Conservation (phyloP, 148 eudicot species). For the Chenopodium album region DNA sequence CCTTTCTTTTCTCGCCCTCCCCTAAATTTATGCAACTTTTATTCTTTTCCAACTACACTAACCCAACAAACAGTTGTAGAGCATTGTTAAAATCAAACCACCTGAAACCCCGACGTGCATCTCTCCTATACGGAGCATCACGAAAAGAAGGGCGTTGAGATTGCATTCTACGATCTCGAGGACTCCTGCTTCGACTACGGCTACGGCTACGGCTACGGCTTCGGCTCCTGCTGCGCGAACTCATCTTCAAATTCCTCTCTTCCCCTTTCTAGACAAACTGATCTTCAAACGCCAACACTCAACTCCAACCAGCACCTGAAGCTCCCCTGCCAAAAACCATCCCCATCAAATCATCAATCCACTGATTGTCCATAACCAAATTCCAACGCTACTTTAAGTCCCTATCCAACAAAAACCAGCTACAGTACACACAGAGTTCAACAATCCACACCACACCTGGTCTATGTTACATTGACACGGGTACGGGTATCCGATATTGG, state of each 20-base stretch:
- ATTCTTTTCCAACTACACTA: slow-evolving; percentile 14
- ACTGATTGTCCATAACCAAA: slow-evolving; percentile 35
- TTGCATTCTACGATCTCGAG: slow-evolving; percentile 77
- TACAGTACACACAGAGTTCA: slow-evolving; percentile 28
- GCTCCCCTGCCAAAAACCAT: slow-evolving; percentile 49
- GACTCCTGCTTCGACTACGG: slow-evolving; percentile 88
- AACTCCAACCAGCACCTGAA: slow-evolving; percentile 51
- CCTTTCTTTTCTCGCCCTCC: not conserved
- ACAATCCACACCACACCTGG: slow-evolving; percentile 42
- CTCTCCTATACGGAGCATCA: slow-evolving; percentile 95
- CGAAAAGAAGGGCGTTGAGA: slow-evolving; percentile 74
- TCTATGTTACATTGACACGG: too few species aligned
- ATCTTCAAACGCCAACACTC: slow-evolving; percentile 44
- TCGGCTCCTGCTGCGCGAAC: slow-evolving; percentile 54
- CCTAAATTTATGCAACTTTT: not conserved
- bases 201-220: slow-evolving; percentile 43
- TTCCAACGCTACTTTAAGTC: slow-evolving; percentile 28
- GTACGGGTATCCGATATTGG: too few species aligned
- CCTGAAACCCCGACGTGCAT: slow-evolving; percentile 90
- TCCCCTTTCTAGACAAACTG: slow-evolving; percentile 42
- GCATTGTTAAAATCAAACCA: slow-evolving; percentile 47
- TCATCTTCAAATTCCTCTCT: slow-evolving; percentile 58
- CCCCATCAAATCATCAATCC: slow-evolving; percentile 55
- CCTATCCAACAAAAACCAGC: slow-evolving; percentile 42
- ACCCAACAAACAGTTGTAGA: slow-evolving; percentile 20